Percentiles rank a stretch among this genome's conserved stretches.
Evolutionary conservation across 2,329 filamentous ascomycete species (phyloP).

Genomic region (Pestalotiopsis sp.): DNA sequence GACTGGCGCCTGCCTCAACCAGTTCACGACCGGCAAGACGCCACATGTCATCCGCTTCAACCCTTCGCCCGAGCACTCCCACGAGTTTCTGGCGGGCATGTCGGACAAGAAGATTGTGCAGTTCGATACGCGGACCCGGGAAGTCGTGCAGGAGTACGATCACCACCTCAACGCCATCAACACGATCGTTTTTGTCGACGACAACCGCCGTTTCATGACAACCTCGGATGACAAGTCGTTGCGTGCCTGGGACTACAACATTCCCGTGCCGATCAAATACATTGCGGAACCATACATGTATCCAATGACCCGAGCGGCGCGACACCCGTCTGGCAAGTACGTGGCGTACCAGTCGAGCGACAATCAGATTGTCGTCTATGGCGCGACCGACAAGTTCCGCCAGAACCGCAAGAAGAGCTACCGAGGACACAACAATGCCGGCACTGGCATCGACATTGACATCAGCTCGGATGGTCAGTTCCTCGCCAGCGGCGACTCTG

Average conservation of each 20-base stretch:
- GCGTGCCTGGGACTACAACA: conserved; percentile 97
- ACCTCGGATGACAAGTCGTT: conserved; percentile 97
- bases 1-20: conserved; percentile 83
- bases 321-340: conserved; percentile 90
- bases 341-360: conserved; percentile 92
- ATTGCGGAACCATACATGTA: conserved; percentile 99
- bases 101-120: conserved; percentile 99
- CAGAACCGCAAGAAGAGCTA: conserved; percentile 98
- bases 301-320: conserved; percentile 81
- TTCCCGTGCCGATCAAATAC: conserved; percentile 97
- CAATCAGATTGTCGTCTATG: conserved; percentile 97
- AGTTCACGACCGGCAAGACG: conserved; percentile 92
- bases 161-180: conserved; percentile 98
- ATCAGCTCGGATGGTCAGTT: conserved; percentile 93
- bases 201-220: conserved; percentile 93
- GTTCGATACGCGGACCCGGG: conserved; percentile 80
- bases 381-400: conserved; percentile 90
- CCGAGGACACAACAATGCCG: conserved; percentile 93
- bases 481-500: conserved; percentile 82
- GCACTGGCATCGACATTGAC: conserved; percentile 87
- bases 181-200: conserved; percentile 94
- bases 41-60: conserved; percentile 96
- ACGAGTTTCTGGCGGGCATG: conserved; percentile 96
- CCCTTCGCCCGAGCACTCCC: conserved; percentile 72
- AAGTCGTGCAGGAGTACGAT: conserved; percentile 95